Evolutionary conservation across 495 filamentous ascomycete genomes (phyloP), one percentile per base, ranked within the genome.

Genomic region (Podospora didyma): DNA sequence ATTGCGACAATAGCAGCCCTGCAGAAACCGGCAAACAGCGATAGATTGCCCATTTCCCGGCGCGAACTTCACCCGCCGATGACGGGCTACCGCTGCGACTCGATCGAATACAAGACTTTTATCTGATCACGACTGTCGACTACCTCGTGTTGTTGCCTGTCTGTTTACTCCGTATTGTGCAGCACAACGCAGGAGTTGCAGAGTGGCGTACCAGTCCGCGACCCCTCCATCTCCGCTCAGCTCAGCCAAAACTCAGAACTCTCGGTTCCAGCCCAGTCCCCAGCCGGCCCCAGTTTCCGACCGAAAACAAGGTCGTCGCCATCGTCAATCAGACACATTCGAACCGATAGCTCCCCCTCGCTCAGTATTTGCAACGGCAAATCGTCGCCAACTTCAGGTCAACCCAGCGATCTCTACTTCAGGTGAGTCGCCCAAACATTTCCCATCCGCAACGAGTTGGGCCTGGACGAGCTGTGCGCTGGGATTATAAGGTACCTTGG

Each of bases 261-360:
- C 9, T 31, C 26, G 9, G 26, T 31, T 31, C 26, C 26, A 31
- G 26, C 26, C 26, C 26, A 31, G 26, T 20, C 16, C 14, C 4
- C 6, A 14, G 7, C 24, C n/a, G 39, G 16, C 26, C 26, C 10
- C 39, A 35, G 48, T 17, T 16, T 12, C 24, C 42, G 51, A 39
- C 51, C 51, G 41, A 54, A 31, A 54, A 54, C 51, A 51, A 26
- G 26, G 10, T 12, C 26, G 2, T 51, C 28, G 48, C 48, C 24
- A 51, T 51, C 48, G 48, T 51, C 48, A 31, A 34, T 35, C 48
- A 51, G 6, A 35, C 45, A 19, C 5, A 42, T 42, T 12, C 39
- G n/a, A 14, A 17, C 39, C 39, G 39, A 17, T 20, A 41, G 34
- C 31, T 14, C 49, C 17, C 14, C 3, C 19, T 5, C 20, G 5